phyloP scores from a whole-genome alignment of 306 rosid species.

The Cucumis hystrix region DNA sequence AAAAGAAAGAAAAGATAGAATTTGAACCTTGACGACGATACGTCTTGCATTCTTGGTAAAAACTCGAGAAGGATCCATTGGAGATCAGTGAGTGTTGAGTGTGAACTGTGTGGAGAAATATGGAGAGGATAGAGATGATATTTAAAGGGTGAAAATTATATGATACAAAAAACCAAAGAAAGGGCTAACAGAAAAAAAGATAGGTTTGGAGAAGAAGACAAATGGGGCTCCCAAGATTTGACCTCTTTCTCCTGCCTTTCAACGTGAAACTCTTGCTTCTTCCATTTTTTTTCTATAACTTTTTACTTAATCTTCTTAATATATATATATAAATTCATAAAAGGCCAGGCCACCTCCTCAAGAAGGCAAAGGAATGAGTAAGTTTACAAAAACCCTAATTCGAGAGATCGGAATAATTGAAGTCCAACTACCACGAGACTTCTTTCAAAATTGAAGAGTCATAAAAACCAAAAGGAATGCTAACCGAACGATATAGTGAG shows the following conservation, averaged over 20 bases:
- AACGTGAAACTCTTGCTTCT: not conserved
- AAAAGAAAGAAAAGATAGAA: not conserved
- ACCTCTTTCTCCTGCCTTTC: not conserved
- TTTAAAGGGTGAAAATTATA: not conserved
- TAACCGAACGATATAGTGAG: too few relatives aligned
- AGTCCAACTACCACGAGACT: too few relatives aligned
- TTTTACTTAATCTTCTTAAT: too few relatives aligned
- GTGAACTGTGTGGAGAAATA: not conserved
- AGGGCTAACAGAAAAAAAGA: not conserved
- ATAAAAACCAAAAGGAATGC: too few relatives aligned
- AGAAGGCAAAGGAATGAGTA: too few relatives aligned
- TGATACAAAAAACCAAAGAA: not conserved
- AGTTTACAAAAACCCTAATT: too few relatives aligned
- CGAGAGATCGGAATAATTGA: too few relatives aligned
- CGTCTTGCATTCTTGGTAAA: conserved; percentile 16
- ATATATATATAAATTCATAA: too few relatives aligned
- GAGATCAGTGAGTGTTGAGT: not conserved
- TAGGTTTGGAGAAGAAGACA: not conserved
- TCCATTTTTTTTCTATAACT: too few relatives aligned
- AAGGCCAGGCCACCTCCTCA: too few relatives aligned
- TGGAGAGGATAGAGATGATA: not conserved
- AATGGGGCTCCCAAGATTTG: not conserved
- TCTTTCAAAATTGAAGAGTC: too few relatives aligned
- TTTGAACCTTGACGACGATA: conserved; percentile 6
- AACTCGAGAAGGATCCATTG: conserved; percentile 43